Evolutionary conservation across 208 protist species (phyloP).

Genomic region (Angomonas ambiguus): DNA sequence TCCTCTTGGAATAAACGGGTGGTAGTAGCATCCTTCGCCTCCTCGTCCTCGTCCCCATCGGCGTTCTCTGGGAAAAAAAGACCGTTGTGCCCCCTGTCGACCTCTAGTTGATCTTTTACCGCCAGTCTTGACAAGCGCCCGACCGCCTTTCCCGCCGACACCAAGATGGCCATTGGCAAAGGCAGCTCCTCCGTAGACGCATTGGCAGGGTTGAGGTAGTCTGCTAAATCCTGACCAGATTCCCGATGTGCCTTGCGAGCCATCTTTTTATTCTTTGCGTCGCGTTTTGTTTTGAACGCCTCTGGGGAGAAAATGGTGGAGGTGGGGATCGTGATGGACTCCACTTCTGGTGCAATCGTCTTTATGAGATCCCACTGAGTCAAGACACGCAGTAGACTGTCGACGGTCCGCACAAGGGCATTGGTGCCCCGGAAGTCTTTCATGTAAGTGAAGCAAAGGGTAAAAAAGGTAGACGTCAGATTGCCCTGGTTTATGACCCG

Average conservation of each 20-base stretch:
- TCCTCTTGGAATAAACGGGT: conserved; percentile 8
- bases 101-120: conserved; percentile 2
- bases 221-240: not conserved
- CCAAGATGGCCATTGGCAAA: conserved; percentile 26
- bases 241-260: not conserved
- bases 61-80: conserved; percentile 17
- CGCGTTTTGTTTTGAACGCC: not conserved
- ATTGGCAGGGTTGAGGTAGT: not conserved
- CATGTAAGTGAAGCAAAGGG: conserved; percentile 41
- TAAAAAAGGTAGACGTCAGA: conserved; percentile 28
- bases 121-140: conserved; percentile 13
- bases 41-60: conserved; percentile 13
- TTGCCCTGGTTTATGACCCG: not conserved
- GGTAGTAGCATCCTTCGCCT: not conserved
- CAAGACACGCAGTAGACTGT: conserved; percentile 37
- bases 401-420: conserved; percentile 28
- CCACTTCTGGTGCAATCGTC: not conserved
- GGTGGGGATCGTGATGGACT: not conserved
- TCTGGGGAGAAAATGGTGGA: not conserved
- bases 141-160: conserved; percentile 25
- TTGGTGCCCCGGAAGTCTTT: conserved; percentile 20
- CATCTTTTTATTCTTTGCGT: not conserved
- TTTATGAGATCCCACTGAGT: conserved; percentile 6
- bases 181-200: conserved; percentile 4
- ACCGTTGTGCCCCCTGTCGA: conserved; percentile 11